These are phyloP conservation scores for Patellaria atrata DNA, from an alignment of 495 filamentous ascomycete genomes.

Conservation along the genomic window DNA sequence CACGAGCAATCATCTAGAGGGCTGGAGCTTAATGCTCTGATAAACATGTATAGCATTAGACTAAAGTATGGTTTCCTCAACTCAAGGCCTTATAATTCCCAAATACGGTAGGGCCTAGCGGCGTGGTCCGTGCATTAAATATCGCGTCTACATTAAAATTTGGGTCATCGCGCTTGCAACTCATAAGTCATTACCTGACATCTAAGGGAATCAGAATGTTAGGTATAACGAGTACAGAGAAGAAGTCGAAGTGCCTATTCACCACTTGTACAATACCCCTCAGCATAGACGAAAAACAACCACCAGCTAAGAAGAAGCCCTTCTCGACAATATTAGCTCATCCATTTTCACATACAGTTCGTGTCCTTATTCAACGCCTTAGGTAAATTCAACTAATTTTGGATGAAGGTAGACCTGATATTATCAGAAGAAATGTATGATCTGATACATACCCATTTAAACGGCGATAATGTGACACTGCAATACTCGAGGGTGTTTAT, in stretches of 20 bases:
- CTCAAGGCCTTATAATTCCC: too few species aligned
- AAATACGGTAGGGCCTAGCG: too few species aligned
- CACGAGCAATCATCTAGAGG: too few species aligned
- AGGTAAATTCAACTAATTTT: neutral
- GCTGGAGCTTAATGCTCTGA: too few species aligned
- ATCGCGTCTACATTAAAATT: too few species aligned
- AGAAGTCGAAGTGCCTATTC: conserved; percentile 67
- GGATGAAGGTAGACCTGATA: conserved; percentile 52
- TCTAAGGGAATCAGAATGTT: too few species aligned
- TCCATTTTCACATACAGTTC: conserved; percentile 64
- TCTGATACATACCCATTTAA: conserved; percentile 41
- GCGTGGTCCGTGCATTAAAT: too few species aligned
- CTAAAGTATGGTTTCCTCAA: too few species aligned
- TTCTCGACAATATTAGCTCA: conserved; percentile 55
- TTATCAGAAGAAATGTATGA: conserved; percentile 54
- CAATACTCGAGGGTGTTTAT: conserved; percentile 60
- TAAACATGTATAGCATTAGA: too few species aligned
- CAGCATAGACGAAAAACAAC: conserved; percentile 54
- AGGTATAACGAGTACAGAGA: too few species aligned
- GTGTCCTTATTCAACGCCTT: neutral
- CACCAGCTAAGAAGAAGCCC: conserved; percentile 55
- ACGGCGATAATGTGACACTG: conserved; percentile 28
- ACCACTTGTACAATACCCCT: conserved; percentile 47
- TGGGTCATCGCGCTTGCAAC: too few species aligned
- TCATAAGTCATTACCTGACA: too few species aligned